Base-by-base conservation (phyloP, 768 basidiomycete genomes). In the Collybia sp. region DNA sequence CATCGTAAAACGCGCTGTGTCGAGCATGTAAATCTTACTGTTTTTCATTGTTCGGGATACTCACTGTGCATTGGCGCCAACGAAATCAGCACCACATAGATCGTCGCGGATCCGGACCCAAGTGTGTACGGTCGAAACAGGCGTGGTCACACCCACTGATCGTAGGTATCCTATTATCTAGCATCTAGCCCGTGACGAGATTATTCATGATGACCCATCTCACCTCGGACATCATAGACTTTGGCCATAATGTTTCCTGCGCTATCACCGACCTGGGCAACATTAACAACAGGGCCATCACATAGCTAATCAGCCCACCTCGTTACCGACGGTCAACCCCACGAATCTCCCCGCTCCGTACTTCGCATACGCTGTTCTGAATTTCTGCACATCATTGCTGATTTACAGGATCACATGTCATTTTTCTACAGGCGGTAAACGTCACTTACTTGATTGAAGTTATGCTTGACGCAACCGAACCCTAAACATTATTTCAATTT, bases 21-120 rank as follows among this genome's bases (percentile, higher is more conserved):
- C 31, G 6, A 13, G 45, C 16, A n/a, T n/a, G n/a, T n/a, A n/a
- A n/a, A n/a, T n/a, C n/a, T n/a, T n/a, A n/a, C n/a, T n/a, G n/a
- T n/a, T n/a, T n/a, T n/a, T n/a, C n/a, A n/a, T n/a, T n/a, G n/a
- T n/a, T n/a, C n/a, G n/a, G n/a, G 6, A n/a, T 12, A 47, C 58
- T 40, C 53, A 69, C 67, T 70, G 67, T 1, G 70, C 67, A 49
- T 71, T 71, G 3, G 68, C 68, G 30, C 64, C 70, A 6, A 63
- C 63, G 34, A 68, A 70, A 45, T 69, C 67, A 6, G 62, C 67
- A 17, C 58, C 59, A 46, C 66, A 69, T 16, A 69, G 58, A 51
- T 65, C 63, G 42, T 60, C 56, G 5, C 64, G 59, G 45, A 70
- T 58, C 9, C 30, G 44, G n/a, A 68, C 60, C 68, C 68, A 71